Evolutionary conservation across 257 asterid species (phyloP), one percentile per base, ranked within the genome.

Genomic region (Nicotiana otophora): DNA sequence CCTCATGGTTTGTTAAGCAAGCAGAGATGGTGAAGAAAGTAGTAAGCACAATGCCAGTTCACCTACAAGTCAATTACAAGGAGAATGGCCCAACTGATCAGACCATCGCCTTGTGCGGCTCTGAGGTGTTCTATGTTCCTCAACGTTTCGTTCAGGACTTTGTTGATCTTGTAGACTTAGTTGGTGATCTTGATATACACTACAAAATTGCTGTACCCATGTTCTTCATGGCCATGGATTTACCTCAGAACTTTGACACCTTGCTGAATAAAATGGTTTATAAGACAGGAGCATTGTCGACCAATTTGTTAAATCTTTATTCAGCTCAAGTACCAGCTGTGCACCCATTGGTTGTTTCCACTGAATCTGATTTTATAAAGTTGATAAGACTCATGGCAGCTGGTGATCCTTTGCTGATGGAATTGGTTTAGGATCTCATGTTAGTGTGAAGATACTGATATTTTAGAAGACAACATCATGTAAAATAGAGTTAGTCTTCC

Each of bases 151-250:
- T 86, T 51, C 81, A 86, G 12, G 91, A 88, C 82, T 88, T 88
- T 1, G 65, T 84, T 54, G 89, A 88, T 81, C 89, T 86, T 9
- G 91, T 86, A 10, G 89, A 86, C 58, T 60, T 88, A 64, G 91
- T 88, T 62, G 89, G 89, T 23, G 83, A 85, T 61, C 55, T 85
- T 19, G 88, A 86, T n/a, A 88, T 88, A 85, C 91, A 88, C 79
- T 85, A 88, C 82, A 88, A 86, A 70, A 79, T 88, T 62, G 91
- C 85, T 3, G 83, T 88, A 57, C 91, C 91, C 0, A 86, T 86
- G 91, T 88, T 88, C 63, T 88, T 88, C 81, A 84, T 88, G 88
- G 87, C 91, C 53, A 86, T 88, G 89, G 91, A 88, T 78, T 33
- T 83, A 26, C 88, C 91, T 20, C 89, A 81, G 53, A 88, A 88